Conservation (phyloP, 1,139 yeast species). For the Candida sp. region DNA sequence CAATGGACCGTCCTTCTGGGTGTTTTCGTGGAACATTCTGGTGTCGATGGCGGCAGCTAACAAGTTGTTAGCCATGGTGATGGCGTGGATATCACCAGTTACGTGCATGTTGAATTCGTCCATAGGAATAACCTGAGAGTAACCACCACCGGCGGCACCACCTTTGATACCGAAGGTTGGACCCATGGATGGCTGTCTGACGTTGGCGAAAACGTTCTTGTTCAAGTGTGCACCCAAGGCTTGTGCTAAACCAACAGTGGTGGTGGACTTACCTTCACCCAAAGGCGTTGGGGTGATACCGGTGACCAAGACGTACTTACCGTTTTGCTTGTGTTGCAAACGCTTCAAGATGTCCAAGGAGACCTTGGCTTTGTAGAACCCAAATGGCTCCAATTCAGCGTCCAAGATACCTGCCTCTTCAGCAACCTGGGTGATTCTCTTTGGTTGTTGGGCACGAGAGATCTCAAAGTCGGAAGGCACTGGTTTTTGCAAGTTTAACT, state of each 20-base stretch:
- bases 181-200: constrained; percentile 99
- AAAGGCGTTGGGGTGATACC: constrained; percentile 99
- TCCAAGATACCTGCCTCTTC: constrained; percentile 83
- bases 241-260: constrained; percentile 96
- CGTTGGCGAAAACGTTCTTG: constrained; percentile 91
- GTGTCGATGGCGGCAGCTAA: constrained; percentile 99
- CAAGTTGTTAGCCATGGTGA: constrained; percentile 93
- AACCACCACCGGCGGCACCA: constrained; percentile 99
- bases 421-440: constrained; percentile 82
- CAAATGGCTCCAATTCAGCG: constrained; percentile 88
- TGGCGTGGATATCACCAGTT: constrained; percentile 98
- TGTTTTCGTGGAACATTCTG: constrained; percentile 94
- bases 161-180: constrained; percentile 99
- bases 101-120: constrained; percentile 98
- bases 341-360: constrained; percentile 76
- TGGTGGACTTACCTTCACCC: constrained; percentile 98
- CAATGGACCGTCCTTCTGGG: constrained; percentile 90
- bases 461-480: constrained; percentile 97
- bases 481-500: constrained; percentile 69
- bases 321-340: constrained; percentile 69
- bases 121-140: constrained; percentile 99
- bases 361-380: constrained; percentile 93
- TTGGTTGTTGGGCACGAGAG: constrained; percentile 89
- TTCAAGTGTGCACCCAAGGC: constrained; percentile 94
- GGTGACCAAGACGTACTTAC: constrained; percentile 91